Percentiles rank a stretch among this genome's conserved stretches.
Evolutionary conservation across 1,284 basidiomycete species (phyloP).

Genomic region (Marasmius fiardii): DNA sequence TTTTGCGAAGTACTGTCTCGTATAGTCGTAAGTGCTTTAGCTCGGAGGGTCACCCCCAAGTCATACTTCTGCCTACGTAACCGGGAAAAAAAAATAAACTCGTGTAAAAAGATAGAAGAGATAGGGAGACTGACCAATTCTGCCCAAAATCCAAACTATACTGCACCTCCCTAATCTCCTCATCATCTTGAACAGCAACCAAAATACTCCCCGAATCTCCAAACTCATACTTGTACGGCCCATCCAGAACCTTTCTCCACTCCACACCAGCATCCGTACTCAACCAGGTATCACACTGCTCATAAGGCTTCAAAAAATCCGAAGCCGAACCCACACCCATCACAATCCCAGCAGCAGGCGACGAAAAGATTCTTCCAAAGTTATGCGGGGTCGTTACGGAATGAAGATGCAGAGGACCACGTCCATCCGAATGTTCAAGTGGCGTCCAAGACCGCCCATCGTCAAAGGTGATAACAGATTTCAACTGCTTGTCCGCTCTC

Average conservation of each 20-base stretch:
- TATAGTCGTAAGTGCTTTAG: slow-evolving; percentile 76
- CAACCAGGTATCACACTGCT: slow-evolving; percentile 92
- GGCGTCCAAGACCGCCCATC: slow-evolving; percentile 82
- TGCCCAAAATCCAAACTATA: slow-evolving; percentile 88
- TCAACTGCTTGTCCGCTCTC: slow-evolving; percentile 63
- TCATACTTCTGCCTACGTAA: slow-evolving; percentile 64
- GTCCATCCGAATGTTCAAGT: slow-evolving; percentile 20
- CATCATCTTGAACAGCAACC: slow-evolving; percentile 86
- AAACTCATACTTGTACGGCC: slow-evolving; percentile 94
- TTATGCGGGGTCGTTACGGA: slow-evolving; percentile 92
- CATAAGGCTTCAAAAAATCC: slow-evolving; percentile 67
- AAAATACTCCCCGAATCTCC: slow-evolving; percentile 88
- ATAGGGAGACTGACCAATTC: slow-evolving; percentile 62
- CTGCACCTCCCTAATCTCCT: slow-evolving; percentile 64
- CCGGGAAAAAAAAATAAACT: background rate
- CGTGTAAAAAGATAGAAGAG: slow-evolving; percentile 1
- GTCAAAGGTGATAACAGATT: slow-evolving; percentile 85
- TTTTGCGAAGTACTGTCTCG: slow-evolving; percentile 94
- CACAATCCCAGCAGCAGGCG: slow-evolving; percentile 88
- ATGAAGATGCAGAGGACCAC: slow-evolving; percentile 88
- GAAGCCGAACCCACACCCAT: slow-evolving; percentile 96
- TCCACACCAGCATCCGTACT: slow-evolving; percentile 86
- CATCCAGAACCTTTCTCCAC: slow-evolving; percentile 78
- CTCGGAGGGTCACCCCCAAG: slow-evolving; percentile 72
- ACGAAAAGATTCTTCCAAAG: slow-evolving; percentile 91